Percentiles rank a stretch among this genome's conserved stretches.
phyloP scores from a whole-genome alignment of 371 early-diverging fungal genomes.

The Syncephalastrum monosporum region DNA sequence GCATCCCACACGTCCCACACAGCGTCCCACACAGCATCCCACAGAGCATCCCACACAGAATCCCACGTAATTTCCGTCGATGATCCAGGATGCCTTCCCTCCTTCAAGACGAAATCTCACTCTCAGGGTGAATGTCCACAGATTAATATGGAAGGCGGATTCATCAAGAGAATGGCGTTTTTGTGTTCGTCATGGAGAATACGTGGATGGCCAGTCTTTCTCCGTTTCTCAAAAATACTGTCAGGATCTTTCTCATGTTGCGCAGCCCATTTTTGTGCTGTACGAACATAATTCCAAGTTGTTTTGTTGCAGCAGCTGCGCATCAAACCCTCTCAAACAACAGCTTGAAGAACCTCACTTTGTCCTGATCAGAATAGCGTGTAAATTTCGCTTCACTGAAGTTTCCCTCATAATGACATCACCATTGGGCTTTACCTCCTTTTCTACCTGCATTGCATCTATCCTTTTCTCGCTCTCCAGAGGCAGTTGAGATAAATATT shows the following conservation, averaged over 20 bases:
- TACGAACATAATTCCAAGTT: constrained; percentile 19
- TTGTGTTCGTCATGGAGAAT: constrained; percentile 17
- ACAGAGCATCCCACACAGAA: too few species aligned
- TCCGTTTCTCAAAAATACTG: constrained; percentile 8
- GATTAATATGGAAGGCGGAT: too few species aligned
- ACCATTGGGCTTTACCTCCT: constrained; percentile 6
- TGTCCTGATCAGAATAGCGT: constrained; percentile 15
- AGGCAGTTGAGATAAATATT: constrained; percentile 12
- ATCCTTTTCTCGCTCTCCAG: constrained; percentile 7
- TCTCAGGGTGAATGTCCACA: too few species aligned
- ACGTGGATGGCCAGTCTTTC: constrained; percentile 14
- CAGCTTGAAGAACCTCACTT: not conserved
- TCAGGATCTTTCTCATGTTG: constrained; percentile 15
- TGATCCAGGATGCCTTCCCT: too few species aligned
- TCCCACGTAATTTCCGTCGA: too few species aligned
- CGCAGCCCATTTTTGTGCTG: constrained; percentile 17
- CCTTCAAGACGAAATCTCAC: too few species aligned
- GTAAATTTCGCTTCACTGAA: constrained; percentile 12
- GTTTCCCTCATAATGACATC: constrained; percentile 12
- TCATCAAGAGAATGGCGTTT: constrained; percentile 7
- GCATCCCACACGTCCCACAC: too few species aligned
- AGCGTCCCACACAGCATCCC: too few species aligned
- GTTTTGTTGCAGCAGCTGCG: constrained; percentile 15
- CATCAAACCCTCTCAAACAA: not conserved
- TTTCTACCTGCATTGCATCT: constrained; percentile 11